These are phyloP conservation scores for Iberis amara DNA, from an alignment of 441 rosid species.

Conservation along the genomic window DNA sequence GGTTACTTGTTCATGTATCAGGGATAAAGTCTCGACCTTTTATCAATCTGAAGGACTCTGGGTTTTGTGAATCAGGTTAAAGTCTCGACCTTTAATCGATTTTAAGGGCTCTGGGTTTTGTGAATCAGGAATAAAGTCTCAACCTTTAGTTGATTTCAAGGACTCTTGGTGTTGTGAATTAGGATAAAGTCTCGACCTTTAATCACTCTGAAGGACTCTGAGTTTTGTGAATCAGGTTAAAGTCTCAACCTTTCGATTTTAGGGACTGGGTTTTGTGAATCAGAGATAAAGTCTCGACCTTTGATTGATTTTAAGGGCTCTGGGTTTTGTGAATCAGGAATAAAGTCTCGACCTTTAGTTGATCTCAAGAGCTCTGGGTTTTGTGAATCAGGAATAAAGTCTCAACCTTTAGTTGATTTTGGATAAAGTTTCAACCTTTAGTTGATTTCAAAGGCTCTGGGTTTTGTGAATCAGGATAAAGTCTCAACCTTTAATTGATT, in stretches of 20 bases:
- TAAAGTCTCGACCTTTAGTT: conserved; percentile 23
- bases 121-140: conserved; percentile 15
- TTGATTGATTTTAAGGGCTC: conserved; percentile 9
- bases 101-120: background rate
- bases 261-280: background rate
- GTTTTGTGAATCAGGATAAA: too few species aligned
- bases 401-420: conserved; percentile 21
- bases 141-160: conserved; percentile 15
- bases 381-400: conserved; percentile 3
- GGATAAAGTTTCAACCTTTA: conserved; percentile 24
- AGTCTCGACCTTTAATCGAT: conserved; percentile 23
- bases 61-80: too few species aligned
- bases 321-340: background rate
- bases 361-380: conserved; percentile 3
- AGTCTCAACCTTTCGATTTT: conserved; percentile 21
- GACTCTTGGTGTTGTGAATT: background rate
- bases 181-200: conserved; percentile 24
- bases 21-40: too few species aligned
- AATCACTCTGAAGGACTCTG: too few species aligned
- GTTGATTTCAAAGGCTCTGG: conserved; percentile 3
- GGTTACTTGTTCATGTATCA: conserved; percentile 23
- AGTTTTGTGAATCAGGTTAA: too few species aligned
- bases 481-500: too few species aligned
- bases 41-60: too few species aligned
- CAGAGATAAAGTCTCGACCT: conserved; percentile 21